Conservation (phyloP, 2,329 filamentous ascomycete species). For the Fusarium secorum region DNA sequence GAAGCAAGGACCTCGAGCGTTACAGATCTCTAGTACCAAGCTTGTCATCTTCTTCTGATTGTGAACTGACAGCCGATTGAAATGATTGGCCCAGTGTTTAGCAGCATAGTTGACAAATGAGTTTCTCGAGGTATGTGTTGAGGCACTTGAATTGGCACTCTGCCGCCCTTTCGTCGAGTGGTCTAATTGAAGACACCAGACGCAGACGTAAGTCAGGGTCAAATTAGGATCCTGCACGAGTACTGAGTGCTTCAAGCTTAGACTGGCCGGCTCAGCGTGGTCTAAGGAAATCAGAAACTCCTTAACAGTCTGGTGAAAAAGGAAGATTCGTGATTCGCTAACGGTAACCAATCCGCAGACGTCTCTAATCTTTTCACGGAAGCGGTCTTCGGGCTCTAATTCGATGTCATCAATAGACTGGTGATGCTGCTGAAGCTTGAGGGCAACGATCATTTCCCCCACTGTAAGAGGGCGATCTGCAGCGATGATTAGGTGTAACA, state of each 20-base stretch:
- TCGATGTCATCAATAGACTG: background rate
- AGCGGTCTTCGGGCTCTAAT: background rate
- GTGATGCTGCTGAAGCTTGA: background rate
- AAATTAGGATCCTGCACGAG: background rate
- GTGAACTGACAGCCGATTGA: accelerated
- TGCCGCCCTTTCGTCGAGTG: accelerated
- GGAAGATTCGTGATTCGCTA: background rate
- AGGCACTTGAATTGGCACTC: accelerated
- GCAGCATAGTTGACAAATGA: background rate
- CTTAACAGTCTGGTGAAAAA: background rate
- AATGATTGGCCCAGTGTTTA: background rate
- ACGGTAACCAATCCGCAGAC: background rate
- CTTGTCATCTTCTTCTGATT: background rate
- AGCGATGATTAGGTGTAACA: background rate
- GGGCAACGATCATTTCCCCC: background rate
- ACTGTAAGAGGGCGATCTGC: background rate
- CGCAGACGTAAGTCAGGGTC: accelerated
- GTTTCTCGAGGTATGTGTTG: background rate
- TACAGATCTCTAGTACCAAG: background rate
- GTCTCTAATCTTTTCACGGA: background rate
- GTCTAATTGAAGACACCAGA: background rate
- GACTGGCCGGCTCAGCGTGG: accelerated
- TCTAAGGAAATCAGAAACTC: background rate
- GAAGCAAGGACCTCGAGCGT: background rate
- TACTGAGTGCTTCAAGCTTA: background rate